phyloP scores from a whole-genome alignment of 2,329 filamentous ascomycete species.

The Cladosporium sphaerospermum region DNA sequence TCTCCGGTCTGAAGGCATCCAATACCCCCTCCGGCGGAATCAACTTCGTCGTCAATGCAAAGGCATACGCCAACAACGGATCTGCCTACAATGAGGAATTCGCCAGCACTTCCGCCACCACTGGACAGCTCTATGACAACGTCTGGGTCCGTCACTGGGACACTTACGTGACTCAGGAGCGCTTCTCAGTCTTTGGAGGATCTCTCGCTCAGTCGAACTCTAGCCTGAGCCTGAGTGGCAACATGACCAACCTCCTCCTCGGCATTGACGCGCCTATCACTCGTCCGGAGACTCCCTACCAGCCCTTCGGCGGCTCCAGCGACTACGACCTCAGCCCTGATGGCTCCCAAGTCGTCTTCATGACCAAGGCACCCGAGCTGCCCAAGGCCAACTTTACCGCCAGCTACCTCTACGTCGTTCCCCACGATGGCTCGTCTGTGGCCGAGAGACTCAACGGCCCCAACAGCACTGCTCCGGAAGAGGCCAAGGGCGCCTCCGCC shows the following conservation, averaged over 20 bases:
- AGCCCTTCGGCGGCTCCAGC: constrained; percentile 17
- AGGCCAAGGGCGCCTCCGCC: constrained; percentile 19
- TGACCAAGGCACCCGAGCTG: constrained; percentile 21
- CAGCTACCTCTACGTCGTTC: constrained; percentile 22
- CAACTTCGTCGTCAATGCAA: constrained; percentile 22
- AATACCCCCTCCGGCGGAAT: constrained; percentile 22
- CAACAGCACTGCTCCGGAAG: constrained; percentile 18
- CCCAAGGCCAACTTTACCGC: constrained; percentile 21
- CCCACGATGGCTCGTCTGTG: constrained; percentile 22
- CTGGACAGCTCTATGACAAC: constrained; percentile 44
- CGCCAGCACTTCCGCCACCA: constrained; percentile 39
- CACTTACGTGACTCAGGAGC: constrained; percentile 43
- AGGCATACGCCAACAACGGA: constrained; percentile 24
- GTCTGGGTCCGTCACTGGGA: constrained; percentile 52
- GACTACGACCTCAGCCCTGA: constrained; percentile 23
- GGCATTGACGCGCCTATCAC: constrained; percentile 21
- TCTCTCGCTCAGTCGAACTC: constrained; percentile 28
- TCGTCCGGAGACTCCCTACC: constrained; percentile 20
- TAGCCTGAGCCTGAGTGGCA: constrained; percentile 15
- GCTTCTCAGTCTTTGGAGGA: constrained; percentile 45
- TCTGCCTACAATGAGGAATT: constrained; percentile 45
- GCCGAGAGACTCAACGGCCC: constrained; percentile 22
- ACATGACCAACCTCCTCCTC: constrained; percentile 19
- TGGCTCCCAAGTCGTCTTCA: constrained; percentile 20
- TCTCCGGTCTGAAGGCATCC: constrained; percentile 33